phyloP scores from a whole-genome alignment of 345 rosid species.

The Cardiospermum halicacabum region DNA sequence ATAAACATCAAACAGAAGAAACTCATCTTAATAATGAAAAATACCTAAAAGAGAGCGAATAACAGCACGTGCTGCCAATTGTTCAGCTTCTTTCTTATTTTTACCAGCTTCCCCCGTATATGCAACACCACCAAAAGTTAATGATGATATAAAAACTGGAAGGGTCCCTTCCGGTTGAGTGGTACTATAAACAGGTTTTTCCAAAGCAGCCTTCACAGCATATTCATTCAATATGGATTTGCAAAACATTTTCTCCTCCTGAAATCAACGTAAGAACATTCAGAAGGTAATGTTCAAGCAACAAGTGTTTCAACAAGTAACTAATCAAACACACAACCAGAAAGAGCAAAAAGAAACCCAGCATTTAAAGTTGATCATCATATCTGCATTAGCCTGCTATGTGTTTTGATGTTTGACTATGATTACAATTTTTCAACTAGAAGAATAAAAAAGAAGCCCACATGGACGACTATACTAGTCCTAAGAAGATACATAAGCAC shows the following conservation, averaged over 20 bases:
- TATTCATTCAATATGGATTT: constrained; percentile 46
- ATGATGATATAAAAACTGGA: constrained; percentile 27
- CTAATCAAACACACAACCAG: neutral
- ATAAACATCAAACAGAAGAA: neutral
- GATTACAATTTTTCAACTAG: neutral
- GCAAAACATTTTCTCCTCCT: constrained; percentile 37
- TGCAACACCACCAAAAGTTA: constrained; percentile 28
- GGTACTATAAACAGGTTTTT: constrained; percentile 29
- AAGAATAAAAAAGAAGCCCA: neutral
- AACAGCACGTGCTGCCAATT: constrained; percentile 39
- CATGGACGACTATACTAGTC: neutral
- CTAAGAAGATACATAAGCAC: neutral
- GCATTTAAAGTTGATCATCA: neutral
- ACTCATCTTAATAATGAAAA: neutral
- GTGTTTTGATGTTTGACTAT: neutral
- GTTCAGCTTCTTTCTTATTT: constrained; percentile 54
- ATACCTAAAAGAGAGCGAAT: constrained; percentile 38
- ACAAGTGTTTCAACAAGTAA: neutral
- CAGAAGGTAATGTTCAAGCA: neutral
- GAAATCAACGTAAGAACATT: neutral
- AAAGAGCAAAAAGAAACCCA: neutral
- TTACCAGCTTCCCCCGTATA: constrained; percentile 25
- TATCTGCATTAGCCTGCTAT: neutral
- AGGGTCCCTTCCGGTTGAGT: constrained; percentile 12
- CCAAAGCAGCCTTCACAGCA: constrained; percentile 32